Percentiles rank a stretch among this genome's conserved stretches.
Conservation (phyloP, 352 stramenopile genomes). For the Phytopythium helicoides region DNA sequence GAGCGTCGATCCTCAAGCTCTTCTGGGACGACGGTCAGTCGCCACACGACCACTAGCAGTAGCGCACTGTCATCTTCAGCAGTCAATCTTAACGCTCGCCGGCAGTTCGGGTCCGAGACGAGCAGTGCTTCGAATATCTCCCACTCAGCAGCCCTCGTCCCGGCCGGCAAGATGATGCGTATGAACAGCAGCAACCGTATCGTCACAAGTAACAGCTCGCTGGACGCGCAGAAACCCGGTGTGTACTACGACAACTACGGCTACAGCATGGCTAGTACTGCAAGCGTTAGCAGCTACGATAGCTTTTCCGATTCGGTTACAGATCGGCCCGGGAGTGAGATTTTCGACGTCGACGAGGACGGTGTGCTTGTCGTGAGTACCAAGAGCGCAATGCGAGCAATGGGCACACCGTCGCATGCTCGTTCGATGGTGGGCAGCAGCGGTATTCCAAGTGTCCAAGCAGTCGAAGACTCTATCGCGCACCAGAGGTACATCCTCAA, state of each 20-base stretch:
- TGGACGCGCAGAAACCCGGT: background rate
- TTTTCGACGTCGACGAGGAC: constrained; percentile 34
- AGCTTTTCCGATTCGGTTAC: constrained; percentile 24
- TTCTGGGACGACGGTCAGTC: constrained; percentile 18
- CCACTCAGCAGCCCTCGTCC: background rate
- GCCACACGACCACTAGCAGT: constrained; percentile 8
- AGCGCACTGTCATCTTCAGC: background rate
- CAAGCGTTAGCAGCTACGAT: constrained; percentile 44
- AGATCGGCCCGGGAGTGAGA: constrained; percentile 25
- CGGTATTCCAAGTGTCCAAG: constrained; percentile 23
- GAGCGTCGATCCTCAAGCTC: constrained; percentile 14
- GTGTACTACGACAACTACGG: constrained; percentile 2
- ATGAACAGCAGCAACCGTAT: constrained; percentile 3
- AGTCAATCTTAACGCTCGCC: background rate
- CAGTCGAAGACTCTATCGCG: constrained; percentile 61
- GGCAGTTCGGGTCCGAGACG: constrained; percentile 1
- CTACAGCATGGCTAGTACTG: constrained; percentile 34
- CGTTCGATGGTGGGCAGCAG: constrained; percentile 9
- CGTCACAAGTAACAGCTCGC: background rate
- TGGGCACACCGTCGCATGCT: background rate
- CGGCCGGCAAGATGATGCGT: constrained; percentile 1
- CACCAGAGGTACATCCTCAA: constrained; percentile 60
- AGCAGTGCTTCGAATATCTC: background rate
- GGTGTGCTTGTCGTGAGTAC: constrained; percentile 37
- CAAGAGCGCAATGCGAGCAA: constrained; percentile 26